These are phyloP conservation scores for Tulasnella sp. DNA, from an alignment of 768 basidiomycete species.

Conservation along the genomic window DNA sequence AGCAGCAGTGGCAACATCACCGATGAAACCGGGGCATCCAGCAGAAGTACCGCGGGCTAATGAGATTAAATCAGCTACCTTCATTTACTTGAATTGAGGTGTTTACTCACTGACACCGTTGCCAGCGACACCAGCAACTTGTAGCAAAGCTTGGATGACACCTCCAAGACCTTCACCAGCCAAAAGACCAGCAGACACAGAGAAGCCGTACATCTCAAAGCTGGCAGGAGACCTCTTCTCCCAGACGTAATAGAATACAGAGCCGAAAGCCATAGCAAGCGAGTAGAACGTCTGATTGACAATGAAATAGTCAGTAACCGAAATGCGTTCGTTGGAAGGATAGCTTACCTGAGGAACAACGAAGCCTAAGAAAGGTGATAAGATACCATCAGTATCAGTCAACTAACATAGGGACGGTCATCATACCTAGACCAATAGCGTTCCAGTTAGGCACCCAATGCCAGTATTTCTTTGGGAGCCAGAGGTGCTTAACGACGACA, in stretches of 20 bases:
- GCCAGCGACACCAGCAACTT: constrained; percentile 40
- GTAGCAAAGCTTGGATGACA: constrained; percentile 45
- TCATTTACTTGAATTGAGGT: too few species aligned
- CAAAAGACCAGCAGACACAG: constrained; percentile 40
- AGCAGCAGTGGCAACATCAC: too few species aligned
- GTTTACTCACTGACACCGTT: constrained; percentile 6
- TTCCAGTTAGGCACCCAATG: constrained; percentile 44
- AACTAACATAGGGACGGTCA: too few species aligned
- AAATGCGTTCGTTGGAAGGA: not conserved
- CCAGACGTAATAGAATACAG: constrained; percentile 39
- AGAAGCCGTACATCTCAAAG: constrained; percentile 49
- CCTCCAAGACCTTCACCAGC: constrained; percentile 51
- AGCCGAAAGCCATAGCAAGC: constrained; percentile 38
- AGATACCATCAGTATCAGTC: not conserved
- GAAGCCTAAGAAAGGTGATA: constrained; percentile 34
- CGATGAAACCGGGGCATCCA: constrained; percentile 40
- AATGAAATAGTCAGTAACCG: constrained; percentile 29
- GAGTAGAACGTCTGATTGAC: constrained; percentile 39
- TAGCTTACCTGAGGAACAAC: constrained; percentile 35
- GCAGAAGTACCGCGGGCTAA: constrained; percentile 35
- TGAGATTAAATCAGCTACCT: not conserved
- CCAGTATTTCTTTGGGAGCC: constrained; percentile 37
- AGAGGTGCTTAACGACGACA: constrained; percentile 35
- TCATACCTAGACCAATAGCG: constrained; percentile 20
- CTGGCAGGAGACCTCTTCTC: constrained; percentile 30